Conservation (phyloP, 495 filamentous ascomycete species). For the Trichocladium antarcticum region DNA sequence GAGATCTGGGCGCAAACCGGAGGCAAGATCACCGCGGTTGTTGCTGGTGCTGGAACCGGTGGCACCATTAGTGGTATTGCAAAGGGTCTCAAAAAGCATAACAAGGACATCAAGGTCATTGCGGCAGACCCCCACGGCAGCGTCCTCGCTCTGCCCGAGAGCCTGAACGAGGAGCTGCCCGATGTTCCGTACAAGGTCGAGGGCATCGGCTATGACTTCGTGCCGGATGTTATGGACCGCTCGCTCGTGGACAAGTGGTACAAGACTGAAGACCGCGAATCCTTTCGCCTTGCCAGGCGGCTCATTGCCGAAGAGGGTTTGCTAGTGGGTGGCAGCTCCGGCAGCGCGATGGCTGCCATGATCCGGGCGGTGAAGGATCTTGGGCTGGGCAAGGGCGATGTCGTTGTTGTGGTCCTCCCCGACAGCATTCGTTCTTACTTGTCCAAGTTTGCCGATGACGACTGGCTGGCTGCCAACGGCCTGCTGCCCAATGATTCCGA, state of each 20-base stretch:
- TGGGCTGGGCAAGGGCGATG: slow-evolving; percentile 59
- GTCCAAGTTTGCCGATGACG: slow-evolving; percentile 97
- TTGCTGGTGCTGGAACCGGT: slow-evolving; percentile 90
- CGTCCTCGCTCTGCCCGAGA: slow-evolving; percentile 68
- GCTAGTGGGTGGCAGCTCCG: slow-evolving; percentile 87
- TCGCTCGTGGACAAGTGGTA: slow-evolving; percentile 85
- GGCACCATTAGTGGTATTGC: slow-evolving; percentile 90
- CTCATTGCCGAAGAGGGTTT: slow-evolving; percentile 92
- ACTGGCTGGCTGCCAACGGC: slow-evolving; percentile 93
- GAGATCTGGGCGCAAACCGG: slow-evolving; percentile 90
- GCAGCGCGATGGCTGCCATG: slow-evolving; percentile 81
- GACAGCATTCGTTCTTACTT: slow-evolving; percentile 96
- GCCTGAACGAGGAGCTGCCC: slow-evolving; percentile 63
- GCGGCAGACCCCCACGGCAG: slow-evolving; percentile 87
- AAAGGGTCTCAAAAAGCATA: slow-evolving; percentile 77
- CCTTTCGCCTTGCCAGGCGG: slow-evolving; percentile 77
- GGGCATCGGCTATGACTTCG: slow-evolving; percentile 97
- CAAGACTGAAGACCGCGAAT: slow-evolving; percentile 89
- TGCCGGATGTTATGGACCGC: slow-evolving; percentile 84
- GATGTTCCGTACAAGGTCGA: slow-evolving; percentile 94
- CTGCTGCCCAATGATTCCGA: slow-evolving; percentile 48
- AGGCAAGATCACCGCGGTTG: slow-evolving; percentile 72
- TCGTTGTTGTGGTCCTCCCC: slow-evolving; percentile 81
- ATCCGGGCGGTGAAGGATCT: slow-evolving; percentile 67
- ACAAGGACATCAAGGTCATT: slow-evolving; percentile 67